Evolutionary conservation across 768 basidiomycete genomes (phyloP).

Genomic region (Tubosaeta brunneosetosa): DNA sequence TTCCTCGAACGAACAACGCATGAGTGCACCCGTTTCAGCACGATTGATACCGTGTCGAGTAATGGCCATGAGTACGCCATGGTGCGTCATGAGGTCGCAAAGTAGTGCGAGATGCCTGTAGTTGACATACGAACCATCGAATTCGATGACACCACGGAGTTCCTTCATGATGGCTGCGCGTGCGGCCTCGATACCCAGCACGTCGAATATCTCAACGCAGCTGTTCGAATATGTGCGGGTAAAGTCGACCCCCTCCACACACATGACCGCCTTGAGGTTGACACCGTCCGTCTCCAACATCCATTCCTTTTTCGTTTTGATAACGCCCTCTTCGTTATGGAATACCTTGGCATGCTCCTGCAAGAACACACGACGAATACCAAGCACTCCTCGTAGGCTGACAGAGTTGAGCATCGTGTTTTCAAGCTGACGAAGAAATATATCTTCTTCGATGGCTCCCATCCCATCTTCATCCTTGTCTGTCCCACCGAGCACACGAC

Average conservation of each 20-base stretch:
- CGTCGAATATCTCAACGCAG: conserved; percentile 90
- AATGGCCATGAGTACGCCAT: conserved; percentile 93
- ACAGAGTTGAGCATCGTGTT: conserved; percentile 96
- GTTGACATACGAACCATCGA: conserved; percentile 99
- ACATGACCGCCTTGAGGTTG: conserved; percentile 93
- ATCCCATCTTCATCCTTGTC: conserved; percentile 84
- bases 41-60: conserved; percentile 99
- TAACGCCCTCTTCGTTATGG: conserved; percentile 59
- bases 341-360: conserved; percentile 78
- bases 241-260: conserved; percentile 92
- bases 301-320: conserved; percentile 76
- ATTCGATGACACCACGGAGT: conserved; percentile 92
- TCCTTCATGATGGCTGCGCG: conserved; percentile 93
- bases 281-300: conserved; percentile 96
- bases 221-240: conserved; percentile 94
- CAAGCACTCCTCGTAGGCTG: conserved; percentile 87
- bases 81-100: conserved; percentile 97
- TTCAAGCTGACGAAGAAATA: conserved; percentile 94
- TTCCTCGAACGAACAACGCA: conserved; percentile 99
- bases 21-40: conserved; percentile 96
- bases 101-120: conserved; percentile 95
- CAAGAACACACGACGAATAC: conserved; percentile 91
- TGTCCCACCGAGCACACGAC: conserved; percentile 80
- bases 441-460: conserved; percentile 82
- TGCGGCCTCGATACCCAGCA: conserved; percentile 95